Base-by-base conservation (phyloP, 2,329 filamentous ascomycete genomes). In the Emericellopsis cladophorae region DNA sequence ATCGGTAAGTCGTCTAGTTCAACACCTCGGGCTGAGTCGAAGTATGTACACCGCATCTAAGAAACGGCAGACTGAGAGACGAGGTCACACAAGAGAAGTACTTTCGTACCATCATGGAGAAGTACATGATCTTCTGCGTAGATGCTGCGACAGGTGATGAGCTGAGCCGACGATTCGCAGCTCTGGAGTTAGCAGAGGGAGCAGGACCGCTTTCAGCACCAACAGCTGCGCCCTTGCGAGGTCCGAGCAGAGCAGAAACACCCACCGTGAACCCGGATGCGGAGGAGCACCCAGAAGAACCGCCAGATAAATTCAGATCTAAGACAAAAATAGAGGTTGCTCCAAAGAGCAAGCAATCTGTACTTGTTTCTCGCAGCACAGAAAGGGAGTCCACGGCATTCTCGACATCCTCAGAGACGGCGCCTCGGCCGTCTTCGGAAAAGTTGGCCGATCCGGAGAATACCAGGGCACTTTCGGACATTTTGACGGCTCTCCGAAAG, bases 41-140 rank as follows among this genome's bases (percentile, higher is more conserved):
- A 3, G 18, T 26, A 31, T n/a, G 31, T 7, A 21, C n/a, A 15
- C 24, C 21, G 31, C 33, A 39, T 26, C 44, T 40, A 29, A 23
- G 3, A 8, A 1, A 22, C 2, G 7, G 15, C 48, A 86, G 83
- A 52, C 65, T 89, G 31, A 72, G 85, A 43, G 79, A 90, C 51
- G 67, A 73, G 60, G 86, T 84, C 62, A 75, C 74, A 7, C 90
- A 96, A 62, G 84, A 94, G 58, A 69, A 69, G 41, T 95, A 90
- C 66, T 95, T 90, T 61, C 79, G 80, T 55, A 85, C 81, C 55
- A 93, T 95, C 51, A 79, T 89, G 44, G 81, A 90, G 55, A 79
- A 87, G 38, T 95, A 94, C 64, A 82, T 95, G 75, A 77, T 78
- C 47, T 93, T 95, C 59, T 94, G 88, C 66, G 84, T 84, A 39